Percentiles rank a stretch among this genome's conserved stretches.
These are phyloP conservation scores for Botrytis deweyae DNA, from an alignment of 2,329 filamentous ascomycete species.

Conservation along the genomic window DNA sequence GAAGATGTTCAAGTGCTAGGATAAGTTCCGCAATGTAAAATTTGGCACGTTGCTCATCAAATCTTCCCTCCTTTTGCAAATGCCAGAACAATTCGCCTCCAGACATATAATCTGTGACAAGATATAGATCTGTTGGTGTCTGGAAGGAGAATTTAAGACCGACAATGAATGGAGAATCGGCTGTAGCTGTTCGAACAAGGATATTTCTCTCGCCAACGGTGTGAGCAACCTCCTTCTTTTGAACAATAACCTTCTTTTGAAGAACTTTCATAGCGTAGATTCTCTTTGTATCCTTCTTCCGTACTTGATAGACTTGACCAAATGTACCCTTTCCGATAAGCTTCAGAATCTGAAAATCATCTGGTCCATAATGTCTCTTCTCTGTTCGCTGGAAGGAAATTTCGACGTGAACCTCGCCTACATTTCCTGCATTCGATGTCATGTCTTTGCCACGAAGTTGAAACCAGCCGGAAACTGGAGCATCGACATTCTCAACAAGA, in stretches of 20 bases:
- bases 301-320: slow-evolving; percentile 96
- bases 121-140: slow-evolving; percentile 90
- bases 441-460: slow-evolving; percentile 67
- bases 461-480: slow-evolving; percentile 82
- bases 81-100: slow-evolving; percentile 99
- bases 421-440: slow-evolving; percentile 62
- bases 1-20: slow-evolving; percentile 88
- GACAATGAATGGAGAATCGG: slow-evolving; percentile 96
- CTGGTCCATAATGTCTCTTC: slow-evolving; percentile 88
- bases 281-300: slow-evolving; percentile 91
- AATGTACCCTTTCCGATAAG: slow-evolving; percentile 98
- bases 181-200: slow-evolving; percentile 89
- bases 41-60: slow-evolving; percentile 91
- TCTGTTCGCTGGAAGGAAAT: slow-evolving; percentile 83
- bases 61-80: slow-evolving; percentile 92
- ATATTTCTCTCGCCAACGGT: slow-evolving; percentile 97
- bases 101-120: slow-evolving; percentile 99
- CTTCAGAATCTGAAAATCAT: slow-evolving; percentile 93
- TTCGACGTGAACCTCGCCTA: slow-evolving; percentile 84
- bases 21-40: slow-evolving; percentile 99
- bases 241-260: slow-evolving; percentile 99
- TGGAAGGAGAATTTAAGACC: slow-evolving; percentile 99
- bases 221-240: slow-evolving; percentile 98
- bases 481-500: slow-evolving; percentile 62
- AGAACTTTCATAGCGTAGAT: slow-evolving; percentile 99